Percentiles rank a stretch among this genome's conserved stretches.
Conservation (phyloP, 495 filamentous ascomycete genomes). For the Schizothecium vesticola region DNA sequence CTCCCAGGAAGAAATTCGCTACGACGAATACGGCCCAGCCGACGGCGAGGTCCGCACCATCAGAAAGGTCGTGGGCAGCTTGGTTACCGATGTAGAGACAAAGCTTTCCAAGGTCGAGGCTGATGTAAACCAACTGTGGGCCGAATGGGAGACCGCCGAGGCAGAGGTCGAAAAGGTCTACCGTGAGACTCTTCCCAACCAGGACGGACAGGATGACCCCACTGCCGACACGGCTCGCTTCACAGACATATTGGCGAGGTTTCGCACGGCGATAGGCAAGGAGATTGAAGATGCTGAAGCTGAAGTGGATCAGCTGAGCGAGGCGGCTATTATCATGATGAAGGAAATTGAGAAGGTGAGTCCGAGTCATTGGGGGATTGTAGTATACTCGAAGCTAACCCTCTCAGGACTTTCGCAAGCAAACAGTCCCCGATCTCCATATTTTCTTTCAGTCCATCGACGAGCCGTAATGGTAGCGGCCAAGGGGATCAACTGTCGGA, state of each 20-base stretch:
- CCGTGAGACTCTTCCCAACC: neutral
- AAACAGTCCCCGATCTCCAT: conserved; percentile 15
- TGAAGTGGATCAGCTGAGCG: conserved; percentile 11
- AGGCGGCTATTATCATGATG: conserved; percentile 11
- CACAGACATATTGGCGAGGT: conserved; percentile 6
- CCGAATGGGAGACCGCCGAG: conserved; percentile 21
- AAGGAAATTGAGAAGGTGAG: conserved; percentile 23
- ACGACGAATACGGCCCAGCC: conserved; percentile 1
- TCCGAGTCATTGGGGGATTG: neutral
- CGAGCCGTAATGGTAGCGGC: conserved; percentile 8
- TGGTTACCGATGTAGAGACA: conserved; percentile 17
- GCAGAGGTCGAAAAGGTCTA: conserved; percentile 24
- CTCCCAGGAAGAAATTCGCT: conserved; percentile 9
- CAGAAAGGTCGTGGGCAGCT: conserved; percentile 18
- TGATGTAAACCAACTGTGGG: conserved; percentile 19
- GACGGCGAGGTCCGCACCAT: conserved; percentile 7
- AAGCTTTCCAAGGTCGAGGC: conserved; percentile 21
- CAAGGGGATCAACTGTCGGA: neutral
- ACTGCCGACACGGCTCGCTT: conserved; percentile 1
- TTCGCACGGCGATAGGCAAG: conserved; percentile 10
- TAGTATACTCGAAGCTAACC: neutral
- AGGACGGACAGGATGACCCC: neutral
- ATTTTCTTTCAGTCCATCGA: conserved; percentile 20
- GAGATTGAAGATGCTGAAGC: conserved; percentile 15
- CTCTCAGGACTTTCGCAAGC: conserved; percentile 19